A percentile compares a stretch with the other conserved stretches of the same genome.
Conservation (phyloP, 768 basidiomycete species). For the Brasilioporus rufonigricans region DNA sequence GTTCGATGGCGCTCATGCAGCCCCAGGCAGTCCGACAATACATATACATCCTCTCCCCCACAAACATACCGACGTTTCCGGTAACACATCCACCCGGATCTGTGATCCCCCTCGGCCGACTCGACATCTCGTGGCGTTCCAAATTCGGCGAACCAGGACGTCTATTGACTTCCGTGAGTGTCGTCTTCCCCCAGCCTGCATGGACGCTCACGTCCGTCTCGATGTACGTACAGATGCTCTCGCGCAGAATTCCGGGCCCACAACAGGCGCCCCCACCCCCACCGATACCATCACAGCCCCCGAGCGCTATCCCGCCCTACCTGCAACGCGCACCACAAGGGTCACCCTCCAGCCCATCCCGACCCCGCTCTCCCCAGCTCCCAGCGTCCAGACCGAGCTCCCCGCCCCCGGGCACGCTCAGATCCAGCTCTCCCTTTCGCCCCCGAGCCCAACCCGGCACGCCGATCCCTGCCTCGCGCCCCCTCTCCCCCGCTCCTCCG, state of each 20-base stretch:
- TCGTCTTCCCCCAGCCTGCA: neutral
- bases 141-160: constrained; percentile 84
- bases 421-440: constrained; percentile 44
- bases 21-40: constrained; percentile 87
- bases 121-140: constrained; percentile 89
- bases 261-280: constrained; percentile 23
- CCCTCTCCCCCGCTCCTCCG: constrained; percentile 33
- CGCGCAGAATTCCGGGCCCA: constrained; percentile 69
- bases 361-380: constrained; percentile 60
- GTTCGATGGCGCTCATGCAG: constrained; percentile 67
- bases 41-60: constrained; percentile 75
- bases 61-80: constrained; percentile 41
- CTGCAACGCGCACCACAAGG: constrained; percentile 56
- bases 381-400: constrained; percentile 53
- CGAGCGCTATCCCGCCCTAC: constrained; percentile 74
- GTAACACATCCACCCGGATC: constrained; percentile 60
- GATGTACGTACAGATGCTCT: constrained; percentile 52
- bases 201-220: neutral
- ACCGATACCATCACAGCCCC: constrained; percentile 40
- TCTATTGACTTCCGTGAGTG: constrained; percentile 71
- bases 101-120: constrained; percentile 75
- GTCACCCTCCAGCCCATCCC: constrained; percentile 38
- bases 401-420: constrained; percentile 47
- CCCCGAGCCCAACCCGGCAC: constrained; percentile 30
- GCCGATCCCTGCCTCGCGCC: constrained; percentile 17